A percentile compares a stretch with the other conserved stretches of the same genome.
Conservation (phyloP, 305 asterid species). For the Ilex paraguariensis region DNA sequence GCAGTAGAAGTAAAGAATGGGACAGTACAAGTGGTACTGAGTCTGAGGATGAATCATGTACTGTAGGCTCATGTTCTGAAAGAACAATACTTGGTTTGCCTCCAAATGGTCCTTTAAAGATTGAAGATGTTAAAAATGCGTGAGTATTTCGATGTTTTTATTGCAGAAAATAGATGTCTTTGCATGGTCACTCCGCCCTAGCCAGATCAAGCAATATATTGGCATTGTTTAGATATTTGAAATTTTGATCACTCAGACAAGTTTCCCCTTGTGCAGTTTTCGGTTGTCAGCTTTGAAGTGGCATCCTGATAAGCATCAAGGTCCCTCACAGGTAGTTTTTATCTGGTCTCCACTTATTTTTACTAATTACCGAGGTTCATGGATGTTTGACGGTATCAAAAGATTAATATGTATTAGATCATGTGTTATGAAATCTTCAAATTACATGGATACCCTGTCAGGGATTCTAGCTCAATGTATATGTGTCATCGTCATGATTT, state of each 20-base stretch:
- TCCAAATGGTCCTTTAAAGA: slow-evolving; percentile 53
- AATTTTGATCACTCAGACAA: neutral
- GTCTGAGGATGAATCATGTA: slow-evolving; percentile 21
- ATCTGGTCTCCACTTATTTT: too few relatives aligned
- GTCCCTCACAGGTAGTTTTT: slow-evolving; percentile 60
- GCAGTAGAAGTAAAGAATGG: slow-evolving; percentile 29
- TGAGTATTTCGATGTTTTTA: slow-evolving; percentile 34
- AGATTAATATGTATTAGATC: too few relatives aligned
- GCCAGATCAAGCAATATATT: too few relatives aligned
- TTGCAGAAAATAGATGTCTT: neutral
- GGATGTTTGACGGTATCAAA: too few relatives aligned
- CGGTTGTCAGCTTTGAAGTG: slow-evolving; percentile 80
- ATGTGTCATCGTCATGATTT: too few relatives aligned
- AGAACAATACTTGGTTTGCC: slow-evolving; percentile 78
- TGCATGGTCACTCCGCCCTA: neutral
- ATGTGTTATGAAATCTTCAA: too few relatives aligned
- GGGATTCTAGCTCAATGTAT: too few relatives aligned
- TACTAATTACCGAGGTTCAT: too few relatives aligned
- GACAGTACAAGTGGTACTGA: slow-evolving; percentile 21
- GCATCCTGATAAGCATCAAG: slow-evolving; percentile 66
- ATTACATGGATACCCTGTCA: too few relatives aligned
- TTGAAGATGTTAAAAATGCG: slow-evolving; percentile 89
- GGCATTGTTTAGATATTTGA: neutral
- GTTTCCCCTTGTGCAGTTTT: slow-evolving; percentile 50
- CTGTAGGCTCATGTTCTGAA: slow-evolving; percentile 41